Base-by-base conservation (phyloP, 1,139 yeast species). In the Pichia sp. region DNA sequence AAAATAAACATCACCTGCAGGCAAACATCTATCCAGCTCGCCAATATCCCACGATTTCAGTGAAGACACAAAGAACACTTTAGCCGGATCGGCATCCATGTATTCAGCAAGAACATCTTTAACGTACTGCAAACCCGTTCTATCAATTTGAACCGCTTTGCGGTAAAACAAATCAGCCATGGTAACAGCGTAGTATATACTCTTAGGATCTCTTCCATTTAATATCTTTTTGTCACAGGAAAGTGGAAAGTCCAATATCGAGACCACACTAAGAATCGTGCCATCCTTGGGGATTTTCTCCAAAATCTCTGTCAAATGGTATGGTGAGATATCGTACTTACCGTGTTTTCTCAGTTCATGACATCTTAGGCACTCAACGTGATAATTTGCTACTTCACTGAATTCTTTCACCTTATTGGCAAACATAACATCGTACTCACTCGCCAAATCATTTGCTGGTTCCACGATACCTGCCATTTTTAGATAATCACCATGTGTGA, bases 181-280 rank as follows among this genome's bases (percentile, higher is more conserved):
- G 35, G 75, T 79, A 35, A 83, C 58, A 3, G 77, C 68, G 45
- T 74, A 76, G 22, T 66, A 55, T 10, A 75, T 58, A 9, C 65
- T 58, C 16, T 58, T 44, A 1, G 68, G 59, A 7, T 59, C 44
- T 25, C 68, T 51, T 36, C 56, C 55, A 37, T 63, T 52, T 27
- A 66, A 59, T 17, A 74, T 59, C 6, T 52, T 52, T n/a, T 52
- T 59, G 41, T 65, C 67, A 14, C 74, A 56, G 7, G 76, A 69
- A 35, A 78, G 60, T 2, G 95, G 95, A 51, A 83, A 83, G 47
- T 84, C 94, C 20, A 67, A 57, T 1, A 80, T 77, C 32, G 78
- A 77, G 12, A 78, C 64, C 1, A 83, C 73, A 50, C 80, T 77
- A 2, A 79, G 68, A 3, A 83, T 50, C 21, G 68, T 66, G 1